Conservation (phyloP, 2,329 filamentous ascomycete species). For the Mariannaea sp. region DNA sequence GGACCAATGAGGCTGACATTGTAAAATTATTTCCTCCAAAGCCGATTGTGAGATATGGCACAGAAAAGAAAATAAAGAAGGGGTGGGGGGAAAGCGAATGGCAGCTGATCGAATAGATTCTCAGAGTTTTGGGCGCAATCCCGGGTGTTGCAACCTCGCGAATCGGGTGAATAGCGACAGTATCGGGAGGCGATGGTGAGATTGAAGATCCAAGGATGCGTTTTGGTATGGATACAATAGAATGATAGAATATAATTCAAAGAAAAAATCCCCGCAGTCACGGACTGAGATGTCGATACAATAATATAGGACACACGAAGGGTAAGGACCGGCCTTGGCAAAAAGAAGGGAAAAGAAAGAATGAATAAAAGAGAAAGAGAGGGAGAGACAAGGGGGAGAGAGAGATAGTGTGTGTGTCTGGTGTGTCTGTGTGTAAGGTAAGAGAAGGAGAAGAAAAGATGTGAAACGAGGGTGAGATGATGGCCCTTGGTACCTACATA, state of each 20-base stretch:
- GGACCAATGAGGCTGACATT: conserved; percentile 23
- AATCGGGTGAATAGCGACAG: conserved; percentile 21
- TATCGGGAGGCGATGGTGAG: not conserved
- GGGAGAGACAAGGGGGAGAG: conserved; percentile 12
- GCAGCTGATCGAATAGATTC: not conserved
- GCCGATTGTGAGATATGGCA: no score
- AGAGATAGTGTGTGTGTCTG: no score
- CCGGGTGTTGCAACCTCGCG: conserved; percentile 5
- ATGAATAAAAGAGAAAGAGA: conserved; percentile 22
- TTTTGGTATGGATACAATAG: not conserved
- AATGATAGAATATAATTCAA: not conserved
- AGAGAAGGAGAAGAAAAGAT: conserved; percentile 11
- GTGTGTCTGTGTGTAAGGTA: no score
- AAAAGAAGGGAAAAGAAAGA: conserved; percentile 28
- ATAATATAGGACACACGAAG: conserved; percentile 24
- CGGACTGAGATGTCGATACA: conserved; percentile 26
- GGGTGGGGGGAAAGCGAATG: no score
- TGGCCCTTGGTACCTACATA: no score
- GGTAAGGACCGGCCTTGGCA: conserved; percentile 34
- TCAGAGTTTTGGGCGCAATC: not conserved
- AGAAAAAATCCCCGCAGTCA: conserved; percentile 30
- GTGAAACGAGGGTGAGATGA: conserved; percentile 22
- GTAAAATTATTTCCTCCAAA: not conserved
- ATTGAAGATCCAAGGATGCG: not conserved
- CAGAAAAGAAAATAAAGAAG: no score